Base-by-base conservation (phyloP, 306 rosid genomes). In the Vicia faba region DNA sequence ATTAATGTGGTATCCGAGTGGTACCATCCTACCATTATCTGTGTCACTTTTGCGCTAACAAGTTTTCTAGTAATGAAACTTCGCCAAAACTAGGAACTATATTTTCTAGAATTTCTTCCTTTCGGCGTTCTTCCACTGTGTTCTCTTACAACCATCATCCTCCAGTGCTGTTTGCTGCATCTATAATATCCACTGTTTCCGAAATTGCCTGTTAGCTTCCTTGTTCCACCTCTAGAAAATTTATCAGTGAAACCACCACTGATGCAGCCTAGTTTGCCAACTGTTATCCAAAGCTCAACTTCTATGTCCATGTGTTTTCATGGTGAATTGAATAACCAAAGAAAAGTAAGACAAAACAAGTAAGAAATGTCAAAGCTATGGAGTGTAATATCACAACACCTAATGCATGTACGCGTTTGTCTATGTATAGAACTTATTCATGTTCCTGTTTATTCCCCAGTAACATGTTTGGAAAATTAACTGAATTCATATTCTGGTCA, bases 281-380 rank as follows among this genome's bases (percentile, higher is more conserved):
- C 16, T 45, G 20, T 14, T 45, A n/a, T 45, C 4, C 10, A 14
- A 45, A 5, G 20, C 51, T 45, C 51, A 45, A 45, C 51, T 16
- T 14, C 51, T 45, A 6, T 33, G 51, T 45, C 51, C 51, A 45
- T n/a, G 51, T n/a, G 2, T 45, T 45, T n/a, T 14, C 18, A 45
- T 14, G 51, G 6, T 45, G 57, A 54, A 25, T 23, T 54, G 36
- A 54, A 26, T 54, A 54, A 25, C 5, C 35, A 11, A 12, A 23
- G 60, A 25, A 23, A 25, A 55, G 61, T 25, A 28, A 55, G 61
- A 55, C 8, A 16, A 26, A 55, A 28, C 38, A 55, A 55, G 38
- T 23, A 11, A 11, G 59, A 7, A 26, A 26, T 26, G 38, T 55
- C 18, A 26, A 55, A 55, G 18, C 18, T 55, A 55, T 12, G 36